phyloP scores from a whole-genome alignment of 169 alveolate genomes.

The Besnoitia besnoiti region DNA sequence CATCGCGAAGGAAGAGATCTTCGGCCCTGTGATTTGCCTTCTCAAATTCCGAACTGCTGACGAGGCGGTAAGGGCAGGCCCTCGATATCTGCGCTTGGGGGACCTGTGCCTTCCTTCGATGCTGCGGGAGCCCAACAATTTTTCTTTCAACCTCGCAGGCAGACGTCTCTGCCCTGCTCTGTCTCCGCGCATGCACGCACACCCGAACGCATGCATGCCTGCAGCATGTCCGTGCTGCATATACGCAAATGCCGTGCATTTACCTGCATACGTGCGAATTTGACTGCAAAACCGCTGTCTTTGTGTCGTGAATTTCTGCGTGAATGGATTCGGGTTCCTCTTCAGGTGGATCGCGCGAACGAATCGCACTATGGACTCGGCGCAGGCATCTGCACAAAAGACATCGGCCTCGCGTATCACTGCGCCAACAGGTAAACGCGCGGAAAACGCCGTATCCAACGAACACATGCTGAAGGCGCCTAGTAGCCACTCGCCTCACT shows the following conservation, averaged over 20 bases:
- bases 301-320: too few species aligned
- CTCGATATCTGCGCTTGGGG: too few species aligned
- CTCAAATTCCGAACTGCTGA: conserved; percentile 56
- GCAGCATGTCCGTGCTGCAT: too few species aligned
- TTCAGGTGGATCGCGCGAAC: conserved; percentile 86
- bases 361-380: conserved; percentile 86
- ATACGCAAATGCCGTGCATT: too few species aligned
- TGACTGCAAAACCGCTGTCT: too few species aligned
- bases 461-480: too few species aligned
- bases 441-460: too few species aligned
- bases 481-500: too few species aligned
- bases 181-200: too few species aligned
- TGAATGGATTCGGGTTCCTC: too few species aligned
- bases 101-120: too few species aligned
- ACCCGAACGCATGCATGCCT: background rate
- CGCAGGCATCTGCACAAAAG: conserved; percentile 82
- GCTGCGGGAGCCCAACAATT: background rate
- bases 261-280: too few species aligned
- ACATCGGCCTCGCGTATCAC: conserved; percentile 76
- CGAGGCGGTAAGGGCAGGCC: conserved; percentile 46
- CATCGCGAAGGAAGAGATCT: conserved; percentile 87
- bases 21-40: conserved; percentile 75
- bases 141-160: background rate
- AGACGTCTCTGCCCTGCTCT: background rate
- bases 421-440: conserved; percentile 56